Evolutionary conservation across 2,329 filamentous ascomycete genomes (phyloP).

Genomic region (Penicillium sp.): DNA sequence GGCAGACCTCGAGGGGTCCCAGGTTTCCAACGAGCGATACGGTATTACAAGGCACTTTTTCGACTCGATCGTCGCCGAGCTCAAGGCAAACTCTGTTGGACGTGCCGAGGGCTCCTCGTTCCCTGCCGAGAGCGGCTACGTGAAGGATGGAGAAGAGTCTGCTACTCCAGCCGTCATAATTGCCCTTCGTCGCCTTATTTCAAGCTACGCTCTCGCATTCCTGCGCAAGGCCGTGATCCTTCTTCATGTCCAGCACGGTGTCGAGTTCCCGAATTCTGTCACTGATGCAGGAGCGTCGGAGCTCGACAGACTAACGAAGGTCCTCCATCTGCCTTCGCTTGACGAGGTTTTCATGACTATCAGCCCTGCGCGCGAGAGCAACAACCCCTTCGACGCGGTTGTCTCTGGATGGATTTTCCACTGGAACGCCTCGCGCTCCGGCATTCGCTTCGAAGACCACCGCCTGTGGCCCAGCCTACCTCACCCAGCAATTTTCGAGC

Average conservation of each 20-base stretch:
- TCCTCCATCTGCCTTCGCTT: conserved; percentile 70
- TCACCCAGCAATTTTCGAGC: conserved; percentile 89
- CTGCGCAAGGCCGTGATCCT: conserved; percentile 79
- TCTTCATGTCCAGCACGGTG: conserved; percentile 79
- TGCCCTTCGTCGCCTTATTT: conserved; percentile 46
- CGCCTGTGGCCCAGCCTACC: conserved; percentile 51
- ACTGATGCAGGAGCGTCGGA: conserved; percentile 65
- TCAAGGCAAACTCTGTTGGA: conserved; percentile 36
- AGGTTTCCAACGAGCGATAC: conserved; percentile 29
- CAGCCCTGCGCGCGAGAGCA: conserved; percentile 38
- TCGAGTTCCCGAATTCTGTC: conserved; percentile 74
- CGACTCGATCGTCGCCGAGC: conserved; percentile 35
- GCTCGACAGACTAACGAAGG: conserved; percentile 72
- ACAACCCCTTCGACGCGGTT: conserved; percentile 46
- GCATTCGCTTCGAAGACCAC: conserved; percentile 31
- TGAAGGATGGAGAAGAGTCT: conserved; percentile 36
- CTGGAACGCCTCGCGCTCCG: conserved; percentile 35
- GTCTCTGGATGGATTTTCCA: conserved; percentile 67
- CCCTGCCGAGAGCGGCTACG: conserved; percentile 36
- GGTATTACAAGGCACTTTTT: conserved; percentile 36
- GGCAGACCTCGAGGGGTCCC: conserved; percentile 24
- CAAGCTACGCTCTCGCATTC: conserved; percentile 84
- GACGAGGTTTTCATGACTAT: conserved; percentile 68
- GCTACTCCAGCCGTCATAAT: conserved; percentile 32
- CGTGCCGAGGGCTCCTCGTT: conserved; percentile 33